Conservation (phyloP, 1,284 basidiomycete genomes). For the Wolfiporia cocos region DNA sequence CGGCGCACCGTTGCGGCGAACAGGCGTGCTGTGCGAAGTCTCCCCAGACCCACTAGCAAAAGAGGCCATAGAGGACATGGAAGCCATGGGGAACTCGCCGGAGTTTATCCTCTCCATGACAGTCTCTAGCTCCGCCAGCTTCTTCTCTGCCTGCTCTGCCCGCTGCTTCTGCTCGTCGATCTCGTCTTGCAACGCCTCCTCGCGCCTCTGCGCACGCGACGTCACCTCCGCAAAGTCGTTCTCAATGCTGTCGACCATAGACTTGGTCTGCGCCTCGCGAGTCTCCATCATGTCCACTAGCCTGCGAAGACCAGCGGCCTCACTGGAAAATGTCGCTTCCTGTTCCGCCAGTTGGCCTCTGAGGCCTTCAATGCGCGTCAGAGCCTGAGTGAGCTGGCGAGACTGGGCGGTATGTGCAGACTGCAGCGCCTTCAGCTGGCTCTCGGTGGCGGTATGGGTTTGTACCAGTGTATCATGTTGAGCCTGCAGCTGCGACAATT, state of each 20-base stretch:
- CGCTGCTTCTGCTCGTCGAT: slow-evolving; percentile 55
- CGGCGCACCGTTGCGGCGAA: slow-evolving; percentile 34
- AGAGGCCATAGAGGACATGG: too few species aligned
- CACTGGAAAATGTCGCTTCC: slow-evolving; percentile 71
- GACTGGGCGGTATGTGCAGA: slow-evolving; percentile 60
- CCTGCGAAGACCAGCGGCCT: slow-evolving; percentile 65
- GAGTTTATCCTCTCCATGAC: slow-evolving; percentile 60
- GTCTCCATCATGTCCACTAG: slow-evolving; percentile 79
- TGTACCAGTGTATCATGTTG: slow-evolving; percentile 65
- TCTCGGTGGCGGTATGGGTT: slow-evolving; percentile 52
- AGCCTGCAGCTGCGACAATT: slow-evolving; percentile 68
- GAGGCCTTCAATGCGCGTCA: slow-evolving; percentile 67
- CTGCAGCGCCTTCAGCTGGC: slow-evolving; percentile 65
- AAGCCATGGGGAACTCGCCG: slow-evolving; percentile 59
- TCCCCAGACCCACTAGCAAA: slow-evolving; percentile 25
- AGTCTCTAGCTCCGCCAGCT: slow-evolving; percentile 52
- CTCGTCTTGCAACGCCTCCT: slow-evolving; percentile 58
- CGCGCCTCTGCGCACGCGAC: slow-evolving; percentile 61
- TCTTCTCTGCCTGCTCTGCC: slow-evolving; percentile 58
- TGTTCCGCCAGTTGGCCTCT: slow-evolving; percentile 72
- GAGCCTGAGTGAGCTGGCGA: slow-evolving; percentile 63
- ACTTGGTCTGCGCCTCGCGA: slow-evolving; percentile 73
- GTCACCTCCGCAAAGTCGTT: slow-evolving; percentile 70
- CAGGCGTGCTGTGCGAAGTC: slow-evolving; percentile 30
- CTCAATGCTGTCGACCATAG: slow-evolving; percentile 74